A percentile compares a stretch with the other conserved stretches of the same genome.
Evolutionary conservation across 164 flowering plant species (phyloP).

Genomic region (Tetracentron sinense): DNA sequence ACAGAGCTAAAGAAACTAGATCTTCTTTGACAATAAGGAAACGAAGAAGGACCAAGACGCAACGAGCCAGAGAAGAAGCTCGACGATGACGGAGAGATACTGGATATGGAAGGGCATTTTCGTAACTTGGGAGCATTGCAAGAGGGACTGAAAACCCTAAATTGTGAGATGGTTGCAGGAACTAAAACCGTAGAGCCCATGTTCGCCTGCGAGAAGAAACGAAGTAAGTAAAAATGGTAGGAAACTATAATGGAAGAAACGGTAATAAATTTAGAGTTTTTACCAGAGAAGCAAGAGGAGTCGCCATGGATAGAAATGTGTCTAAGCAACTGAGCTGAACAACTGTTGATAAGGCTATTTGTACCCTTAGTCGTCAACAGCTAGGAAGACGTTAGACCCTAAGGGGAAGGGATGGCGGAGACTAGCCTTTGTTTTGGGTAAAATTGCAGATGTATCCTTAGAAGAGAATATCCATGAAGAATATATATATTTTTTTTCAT

Average conservation of each 20-base stretch:
- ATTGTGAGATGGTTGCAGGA: too few relatives aligned
- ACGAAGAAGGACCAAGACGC: conserved; percentile 18
- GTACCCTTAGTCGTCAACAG: too few relatives aligned
- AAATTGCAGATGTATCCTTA: too few relatives aligned
- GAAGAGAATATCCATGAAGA: too few relatives aligned
- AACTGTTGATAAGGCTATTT: not conserved
- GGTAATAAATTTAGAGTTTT: not conserved
- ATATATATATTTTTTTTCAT: too few relatives aligned
- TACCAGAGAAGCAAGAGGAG: conserved; percentile 32
- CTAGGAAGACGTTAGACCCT: too few relatives aligned
- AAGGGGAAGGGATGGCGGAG: too few relatives aligned
- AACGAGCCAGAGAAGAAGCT: conserved; percentile 28
- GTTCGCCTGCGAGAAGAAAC: conserved; percentile 29
- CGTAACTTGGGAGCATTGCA: conserved; percentile 20
- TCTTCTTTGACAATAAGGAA: conserved; percentile 15
- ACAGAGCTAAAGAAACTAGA: conserved; percentile 16
- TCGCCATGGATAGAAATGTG: conserved; percentile 32
- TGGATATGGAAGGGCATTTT: conserved; percentile 17
- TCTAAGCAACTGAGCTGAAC: not conserved
- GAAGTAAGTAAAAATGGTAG: not conserved
- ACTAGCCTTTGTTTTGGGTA: too few relatives aligned
- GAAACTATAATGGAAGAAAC: too few relatives aligned
- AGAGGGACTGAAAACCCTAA: conserved; percentile 12
- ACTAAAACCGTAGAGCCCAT: conserved; percentile 22
- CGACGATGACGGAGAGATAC: conserved; percentile 23